Base-by-base conservation (phyloP, 306 rosid genomes). In the Pyrus betulifolia region DNA sequence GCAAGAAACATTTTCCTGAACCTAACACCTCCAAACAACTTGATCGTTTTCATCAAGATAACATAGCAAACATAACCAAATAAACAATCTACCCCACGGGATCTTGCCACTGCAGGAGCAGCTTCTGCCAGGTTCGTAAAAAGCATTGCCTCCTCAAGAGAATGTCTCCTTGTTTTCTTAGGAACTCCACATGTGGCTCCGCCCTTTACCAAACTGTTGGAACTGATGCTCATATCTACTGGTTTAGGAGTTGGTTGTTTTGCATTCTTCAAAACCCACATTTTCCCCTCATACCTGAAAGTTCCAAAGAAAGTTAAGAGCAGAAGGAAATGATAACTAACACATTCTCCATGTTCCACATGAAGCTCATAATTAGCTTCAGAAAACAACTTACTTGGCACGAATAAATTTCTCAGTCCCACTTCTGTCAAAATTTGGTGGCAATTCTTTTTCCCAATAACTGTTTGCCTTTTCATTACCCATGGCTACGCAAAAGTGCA, bases 401-500 rank as follows among this genome's bases (percentile, higher is more conserved):
- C 83, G 86, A 74, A 90, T 90, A 83, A 90, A 88, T 64, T 81
- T 90, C 75, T 86, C 88, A 2, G 82, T 69, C 71, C 63, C 88
- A 35, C 61, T 75, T 78, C 83, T 81, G 82, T 91, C 93, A 77
- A 81, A 82, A 81, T 84, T 65, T 60, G 84, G 76, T 1, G 90
- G 91, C 49, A 90, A 81, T 62, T 80, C 83, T n/a, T 93, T 96
- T 78, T 93, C 98, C 97, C 97, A 91, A 55, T 88, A 82, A 77
- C 67, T 74, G 79, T 91, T 93, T 61, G 97, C 89, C 78, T 80
- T 90, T 65, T 61, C 85, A 77, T 93, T 93, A 60, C 98, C 96
- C 90, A 80, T 80, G 59, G 75, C 97, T 93, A 84, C 65, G 69
- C 82, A 69, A 38, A 69, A 25, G 77, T 38, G 64, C 67, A 76